Base-by-base conservation (phyloP, 169 alveolate species). In the Haemoproteus tartakovskyi region DNA sequence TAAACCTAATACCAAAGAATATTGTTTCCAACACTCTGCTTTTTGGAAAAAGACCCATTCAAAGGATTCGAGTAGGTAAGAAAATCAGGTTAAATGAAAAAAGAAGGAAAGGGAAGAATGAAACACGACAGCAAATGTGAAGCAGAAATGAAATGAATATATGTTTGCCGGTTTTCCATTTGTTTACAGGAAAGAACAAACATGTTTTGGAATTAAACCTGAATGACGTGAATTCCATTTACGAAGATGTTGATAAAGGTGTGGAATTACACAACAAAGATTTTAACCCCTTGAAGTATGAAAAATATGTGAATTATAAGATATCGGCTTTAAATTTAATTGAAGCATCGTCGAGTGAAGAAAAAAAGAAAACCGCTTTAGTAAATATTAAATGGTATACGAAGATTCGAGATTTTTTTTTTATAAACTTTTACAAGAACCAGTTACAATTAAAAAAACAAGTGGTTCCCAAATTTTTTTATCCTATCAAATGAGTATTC, bases 31-130 rank as follows among this genome's bases (percentile, higher is more conserved):
- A 62, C 4, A 37, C 78, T 19, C 37, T 86, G 86, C 91, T 86
- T 36, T 80, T 38, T 46, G 91, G 91, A 59, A 86, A 86, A 67
- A 67, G 89, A 36, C 82, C 91, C 14, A 16, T 80, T 40, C 91
- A 86, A 79, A 62, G 91, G 38, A 80, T 86, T 26, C 80, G 78
- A 37, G 91, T 86, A 41, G 89, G 91, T 38, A 85, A 85, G 30
- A 30, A n/a, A 2, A 40, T 16, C 16, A 36, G 56, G 41, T 62
- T 57, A 12, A 56, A 56, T 41, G 14, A 24, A 63, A 78, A 2
- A 24, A 30, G 24, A 37, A 60, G 37, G 62, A 47, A 21, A 37
- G 38, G 30, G 29, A 48, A 22, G 41, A n/a, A 50, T 50, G 29
- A 24, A 29, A 40, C 22, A 40, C 27, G 27, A 19, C 11, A n/a